Conservation (phyloP, 495 filamentous ascomycete species). For the Talaromyces ruber region DNA sequence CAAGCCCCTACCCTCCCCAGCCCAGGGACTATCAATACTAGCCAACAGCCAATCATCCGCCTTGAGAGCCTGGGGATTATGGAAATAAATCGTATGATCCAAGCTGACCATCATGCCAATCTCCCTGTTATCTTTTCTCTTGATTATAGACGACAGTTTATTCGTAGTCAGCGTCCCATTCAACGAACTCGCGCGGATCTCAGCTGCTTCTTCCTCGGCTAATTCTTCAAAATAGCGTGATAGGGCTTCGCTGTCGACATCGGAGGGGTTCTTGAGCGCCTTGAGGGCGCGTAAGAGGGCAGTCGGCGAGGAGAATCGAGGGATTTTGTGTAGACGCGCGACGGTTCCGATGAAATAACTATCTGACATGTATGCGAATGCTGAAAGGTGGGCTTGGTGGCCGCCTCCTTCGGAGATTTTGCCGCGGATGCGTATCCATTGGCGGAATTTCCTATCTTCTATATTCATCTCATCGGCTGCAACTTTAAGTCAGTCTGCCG, state of each 20-base stretch:
- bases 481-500: not conserved
- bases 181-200: slow-evolving; percentile 35
- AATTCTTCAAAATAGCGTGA: slow-evolving; percentile 30
- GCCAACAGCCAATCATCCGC: slow-evolving; percentile 92
- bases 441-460: slow-evolving; percentile 54
- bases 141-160: slow-evolving; percentile 5
- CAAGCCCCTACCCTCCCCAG: slow-evolving; percentile 78
- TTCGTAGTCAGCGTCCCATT: slow-evolving; percentile 24
- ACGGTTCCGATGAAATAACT: slow-evolving; percentile 90
- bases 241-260: slow-evolving; percentile 36
- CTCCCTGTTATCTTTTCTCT: slow-evolving; percentile 6
- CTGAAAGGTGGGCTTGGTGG: slow-evolving; percentile 70
- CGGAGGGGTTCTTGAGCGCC: slow-evolving; percentile 37
- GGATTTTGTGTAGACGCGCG: slow-evolving; percentile 62
- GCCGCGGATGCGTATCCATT: slow-evolving; percentile 74
- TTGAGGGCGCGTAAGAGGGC: slow-evolving; percentile 26
- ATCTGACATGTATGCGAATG: slow-evolving; percentile 89
- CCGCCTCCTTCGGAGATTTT: slow-evolving; percentile 59
- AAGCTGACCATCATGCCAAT: slow-evolving; percentile 96
- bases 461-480: not conserved
- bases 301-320: slow-evolving; percentile 40
- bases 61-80: slow-evolving; percentile 66
- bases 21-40: slow-evolving; percentile 93
- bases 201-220: slow-evolving; percentile 33
- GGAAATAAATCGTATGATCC: slow-evolving; percentile 94